These are phyloP conservation scores for Cladosporium colombiae DNA, from an alignment of 2,329 filamentous ascomycete genomes.

Conservation along the genomic window DNA sequence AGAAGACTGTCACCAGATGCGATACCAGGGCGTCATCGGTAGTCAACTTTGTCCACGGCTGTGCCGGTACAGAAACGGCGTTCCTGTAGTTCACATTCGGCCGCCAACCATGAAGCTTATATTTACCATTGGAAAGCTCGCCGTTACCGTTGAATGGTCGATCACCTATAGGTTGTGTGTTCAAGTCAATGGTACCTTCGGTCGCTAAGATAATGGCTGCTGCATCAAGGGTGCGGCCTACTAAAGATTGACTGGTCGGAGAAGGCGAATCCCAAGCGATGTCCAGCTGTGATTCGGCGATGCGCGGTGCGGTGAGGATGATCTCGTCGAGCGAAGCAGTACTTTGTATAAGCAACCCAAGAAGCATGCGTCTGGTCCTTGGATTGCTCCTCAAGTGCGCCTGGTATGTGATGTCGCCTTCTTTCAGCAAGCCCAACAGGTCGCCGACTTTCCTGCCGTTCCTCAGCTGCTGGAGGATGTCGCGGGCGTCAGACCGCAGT, in stretches of 20 bases:
- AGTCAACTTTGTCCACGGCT: not conserved
- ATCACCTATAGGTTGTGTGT: not conserved
- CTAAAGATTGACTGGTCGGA: not conserved
- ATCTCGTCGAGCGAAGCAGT: not conserved
- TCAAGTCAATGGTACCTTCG: not conserved
- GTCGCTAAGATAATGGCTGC: not conserved
- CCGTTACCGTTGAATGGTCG: not conserved
- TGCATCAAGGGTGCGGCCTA: not conserved
- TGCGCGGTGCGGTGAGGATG: not conserved
- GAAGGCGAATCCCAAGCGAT: not conserved
- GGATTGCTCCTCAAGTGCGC: slow-evolving; percentile 9
- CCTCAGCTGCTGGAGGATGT: slow-evolving; percentile 20
- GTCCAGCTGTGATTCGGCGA: not conserved
- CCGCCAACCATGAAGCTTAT: not conserved
- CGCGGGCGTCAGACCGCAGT: slow-evolving; percentile 10
- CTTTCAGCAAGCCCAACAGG: slow-evolving; percentile 16
- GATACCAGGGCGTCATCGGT: slow-evolving; percentile 34
- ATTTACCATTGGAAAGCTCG: too few relatives aligned
- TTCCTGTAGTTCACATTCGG: not conserved
- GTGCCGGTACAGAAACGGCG: not conserved
- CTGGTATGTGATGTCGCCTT: slow-evolving; percentile 7
- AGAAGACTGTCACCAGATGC: slow-evolving; percentile 34
- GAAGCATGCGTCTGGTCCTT: not conserved
- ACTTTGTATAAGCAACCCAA: not conserved
- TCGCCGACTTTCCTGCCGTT: slow-evolving; percentile 20